Evolutionary conservation across 768 basidiomycete genomes (phyloP).

Genomic region (Sarcodon aspratus): DNA sequence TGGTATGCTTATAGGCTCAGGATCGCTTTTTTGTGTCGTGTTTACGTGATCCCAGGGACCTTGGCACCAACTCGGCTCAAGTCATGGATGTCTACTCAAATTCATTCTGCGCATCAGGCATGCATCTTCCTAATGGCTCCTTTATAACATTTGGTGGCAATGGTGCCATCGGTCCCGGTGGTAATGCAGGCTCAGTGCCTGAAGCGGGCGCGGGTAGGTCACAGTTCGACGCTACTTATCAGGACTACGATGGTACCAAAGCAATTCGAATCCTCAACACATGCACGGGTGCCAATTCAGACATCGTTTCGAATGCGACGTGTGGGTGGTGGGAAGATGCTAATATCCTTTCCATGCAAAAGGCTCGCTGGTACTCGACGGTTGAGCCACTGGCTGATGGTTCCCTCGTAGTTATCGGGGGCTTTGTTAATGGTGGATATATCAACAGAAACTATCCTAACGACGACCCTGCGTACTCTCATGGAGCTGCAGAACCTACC

Average conservation of each 20-base stretch:
- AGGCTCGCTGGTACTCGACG: constrained; percentile 67
- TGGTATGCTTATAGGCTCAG: constrained; percentile 29
- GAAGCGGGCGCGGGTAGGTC: constrained; percentile 29
- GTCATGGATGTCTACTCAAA: constrained; percentile 69
- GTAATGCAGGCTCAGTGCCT: constrained; percentile 38
- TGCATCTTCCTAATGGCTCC: constrained; percentile 74
- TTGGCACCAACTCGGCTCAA: constrained; percentile 41
- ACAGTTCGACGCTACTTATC: constrained; percentile 58
- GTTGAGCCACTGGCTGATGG: constrained; percentile 72
- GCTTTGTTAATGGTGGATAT: constrained; percentile 70
- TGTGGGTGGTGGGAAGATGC: constrained; percentile 72
- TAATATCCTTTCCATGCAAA: constrained; percentile 50
- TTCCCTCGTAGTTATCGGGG: constrained; percentile 68
- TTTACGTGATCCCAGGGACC: constrained; percentile 35
- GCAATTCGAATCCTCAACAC: constrained; percentile 78
- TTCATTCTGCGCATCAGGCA: constrained; percentile 72
- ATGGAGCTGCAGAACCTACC: constrained; percentile 69
- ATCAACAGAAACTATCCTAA: constrained; percentile 69
- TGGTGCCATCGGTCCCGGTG: constrained; percentile 57
- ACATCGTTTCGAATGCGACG: constrained; percentile 29
- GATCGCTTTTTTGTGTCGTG: background rate
- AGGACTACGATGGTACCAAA: constrained; percentile 71
- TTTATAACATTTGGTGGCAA: constrained; percentile 72
- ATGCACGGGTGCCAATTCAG: constrained; percentile 31
- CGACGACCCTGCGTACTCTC: constrained; percentile 46